Evolutionary conservation across 768 basidiomycete species (phyloP).

Genomic region (Sutorius australiensis): DNA sequence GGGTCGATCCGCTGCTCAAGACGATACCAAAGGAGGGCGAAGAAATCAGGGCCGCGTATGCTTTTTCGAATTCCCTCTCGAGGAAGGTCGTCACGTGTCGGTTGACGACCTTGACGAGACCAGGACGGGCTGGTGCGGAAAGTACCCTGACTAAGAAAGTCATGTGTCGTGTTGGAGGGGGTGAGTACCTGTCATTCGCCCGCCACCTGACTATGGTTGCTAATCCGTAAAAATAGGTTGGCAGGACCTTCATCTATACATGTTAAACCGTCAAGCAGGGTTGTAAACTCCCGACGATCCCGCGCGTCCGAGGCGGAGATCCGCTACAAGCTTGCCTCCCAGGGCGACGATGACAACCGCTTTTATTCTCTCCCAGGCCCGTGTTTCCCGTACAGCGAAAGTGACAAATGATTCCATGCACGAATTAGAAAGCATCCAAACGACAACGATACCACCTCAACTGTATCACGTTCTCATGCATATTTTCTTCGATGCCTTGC

Average conservation of each 20-base stretch:
- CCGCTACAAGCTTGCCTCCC: not conserved
- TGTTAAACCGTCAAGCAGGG: conserved; percentile 73
- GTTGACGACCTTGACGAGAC: conserved; percentile 71
- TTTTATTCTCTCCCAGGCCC: not conserved
- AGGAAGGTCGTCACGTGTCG: conserved; percentile 76
- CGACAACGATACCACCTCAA: conserved; percentile 23
- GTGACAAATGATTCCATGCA: conserved; percentile 21
- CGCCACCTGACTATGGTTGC: not conserved
- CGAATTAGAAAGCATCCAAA: conserved; percentile 28
- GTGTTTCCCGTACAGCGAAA: conserved; percentile 13
- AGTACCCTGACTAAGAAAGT: conserved; percentile 68
- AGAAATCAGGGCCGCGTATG: conserved; percentile 81
- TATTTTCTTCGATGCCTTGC: conserved; percentile 1
- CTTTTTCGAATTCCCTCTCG: conserved; percentile 68
- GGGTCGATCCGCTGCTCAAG: conserved; percentile 74
- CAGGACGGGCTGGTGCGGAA: conserved; percentile 41
- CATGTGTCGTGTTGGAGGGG: conserved; percentile 88
- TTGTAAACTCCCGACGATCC: conserved; percentile 33
- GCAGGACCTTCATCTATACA: conserved; percentile 76
- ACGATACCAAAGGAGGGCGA: conserved; percentile 65
- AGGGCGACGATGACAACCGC: not conserved
- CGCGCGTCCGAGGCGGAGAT: not conserved
- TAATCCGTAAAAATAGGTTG: conserved; percentile 46
- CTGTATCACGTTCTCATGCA: conserved; percentile 26
- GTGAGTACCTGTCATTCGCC: conserved; percentile 38